Evolutionary conservation across 768 basidiomycete species (phyloP).

Genomic region (Cystofilobasidium macerans): DNA sequence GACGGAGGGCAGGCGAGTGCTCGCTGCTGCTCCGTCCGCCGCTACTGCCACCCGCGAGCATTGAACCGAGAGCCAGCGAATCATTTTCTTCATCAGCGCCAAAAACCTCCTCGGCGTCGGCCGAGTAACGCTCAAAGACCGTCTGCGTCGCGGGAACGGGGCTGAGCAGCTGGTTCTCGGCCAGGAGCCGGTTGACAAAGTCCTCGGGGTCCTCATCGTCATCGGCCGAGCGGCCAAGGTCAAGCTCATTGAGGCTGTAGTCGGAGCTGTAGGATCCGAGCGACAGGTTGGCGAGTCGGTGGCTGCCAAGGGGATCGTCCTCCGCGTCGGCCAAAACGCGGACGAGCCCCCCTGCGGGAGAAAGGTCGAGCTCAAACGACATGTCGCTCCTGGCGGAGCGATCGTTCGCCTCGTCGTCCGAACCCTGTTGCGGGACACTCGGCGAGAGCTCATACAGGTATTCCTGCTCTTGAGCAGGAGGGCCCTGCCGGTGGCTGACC

Average conservation of each 20-base stretch:
- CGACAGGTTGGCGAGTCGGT: background rate
- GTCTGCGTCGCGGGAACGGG: background rate
- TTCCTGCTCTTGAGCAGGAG: constrained; percentile 7
- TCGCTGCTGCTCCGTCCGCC: too few species aligned
- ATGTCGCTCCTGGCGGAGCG: background rate
- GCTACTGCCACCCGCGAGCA: too few species aligned
- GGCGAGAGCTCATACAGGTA: constrained; percentile 1
- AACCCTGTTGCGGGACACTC: background rate
- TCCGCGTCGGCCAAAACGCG: constrained; percentile 9
- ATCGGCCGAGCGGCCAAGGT: background rate
- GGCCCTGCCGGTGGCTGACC: background rate
- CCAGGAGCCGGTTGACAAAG: constrained; percentile 5
- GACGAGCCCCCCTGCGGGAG: too few species aligned
- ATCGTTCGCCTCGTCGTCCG: background rate
- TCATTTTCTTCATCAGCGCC: background rate
- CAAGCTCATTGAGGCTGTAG: background rate
- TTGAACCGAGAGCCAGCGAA: background rate
- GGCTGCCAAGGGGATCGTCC: background rate
- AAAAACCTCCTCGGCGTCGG: background rate
- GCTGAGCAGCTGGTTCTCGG: background rate
- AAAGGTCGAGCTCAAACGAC: constrained; percentile 10
- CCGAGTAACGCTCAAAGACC: constrained; percentile 3
- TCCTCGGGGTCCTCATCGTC: constrained; percentile 13
- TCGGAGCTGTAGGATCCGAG: background rate
- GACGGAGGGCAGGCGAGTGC: background rate